Percentiles rank a stretch among this genome's conserved stretches.
Evolutionary conservation across 2,329 filamentous ascomycete species (phyloP).

Genomic region (Metarhizium guizhouense): DNA sequence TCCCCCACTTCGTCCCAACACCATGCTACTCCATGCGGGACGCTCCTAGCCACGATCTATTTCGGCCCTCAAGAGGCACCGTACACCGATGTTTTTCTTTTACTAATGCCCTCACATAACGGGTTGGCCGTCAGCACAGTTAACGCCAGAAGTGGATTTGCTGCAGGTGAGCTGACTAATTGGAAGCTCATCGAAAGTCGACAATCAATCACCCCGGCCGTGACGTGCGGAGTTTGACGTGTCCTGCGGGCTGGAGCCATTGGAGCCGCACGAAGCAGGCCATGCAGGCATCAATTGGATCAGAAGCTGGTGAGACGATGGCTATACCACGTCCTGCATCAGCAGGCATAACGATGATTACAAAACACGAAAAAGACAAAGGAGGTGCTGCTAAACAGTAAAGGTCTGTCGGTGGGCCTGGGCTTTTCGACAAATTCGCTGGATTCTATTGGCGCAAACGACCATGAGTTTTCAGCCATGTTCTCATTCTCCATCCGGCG

Average conservation of each 20-base stretch:
- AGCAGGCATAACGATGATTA: slow-evolving; percentile 1
- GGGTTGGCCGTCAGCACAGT: too few relatives aligned
- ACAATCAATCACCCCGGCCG: background rate
- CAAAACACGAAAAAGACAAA: background rate
- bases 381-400: background rate
- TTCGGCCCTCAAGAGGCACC: background rate
- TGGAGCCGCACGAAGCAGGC: background rate
- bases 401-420: background rate
- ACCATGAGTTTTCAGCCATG: too few relatives aligned
- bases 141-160: background rate
- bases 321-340: slow-evolving; percentile 11
- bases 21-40: background rate
- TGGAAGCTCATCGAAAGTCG: slow-evolving; percentile 3
- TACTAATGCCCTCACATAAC: background rate
- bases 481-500: too few relatives aligned
- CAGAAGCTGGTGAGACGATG: slow-evolving; percentile 4
- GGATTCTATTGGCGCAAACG: background rate
- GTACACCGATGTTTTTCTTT: too few relatives aligned
- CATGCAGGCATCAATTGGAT: background rate
- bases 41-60: background rate
- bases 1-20: background rate
- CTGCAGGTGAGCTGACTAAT: slow-evolving; percentile 1
- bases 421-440: background rate
- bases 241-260: background rate
- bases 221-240: background rate